phyloP scores from a whole-genome alignment of 108 stramenopile species.

The Hondaea fermentalgiana region DNA sequence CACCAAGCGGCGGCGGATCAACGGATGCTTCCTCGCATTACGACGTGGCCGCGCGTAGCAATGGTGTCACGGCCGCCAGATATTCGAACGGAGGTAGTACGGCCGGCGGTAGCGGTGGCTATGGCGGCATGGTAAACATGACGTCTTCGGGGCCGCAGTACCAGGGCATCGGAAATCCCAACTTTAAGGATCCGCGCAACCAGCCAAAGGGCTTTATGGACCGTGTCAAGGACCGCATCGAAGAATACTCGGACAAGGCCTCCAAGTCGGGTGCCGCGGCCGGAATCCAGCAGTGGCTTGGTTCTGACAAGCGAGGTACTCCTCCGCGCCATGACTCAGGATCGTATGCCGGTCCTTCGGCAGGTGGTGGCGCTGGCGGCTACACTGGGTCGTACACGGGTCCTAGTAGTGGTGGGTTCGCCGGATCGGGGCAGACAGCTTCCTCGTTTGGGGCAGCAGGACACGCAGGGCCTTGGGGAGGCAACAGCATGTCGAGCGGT shows the following conservation, averaged over 20 bases:
- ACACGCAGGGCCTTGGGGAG: too few species aligned
- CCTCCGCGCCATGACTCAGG: background rate
- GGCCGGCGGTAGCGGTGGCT: background rate
- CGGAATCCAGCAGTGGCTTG: slow-evolving; percentile 2
- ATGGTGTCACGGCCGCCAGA: background rate
- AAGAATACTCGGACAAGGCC: slow-evolving; percentile 3
- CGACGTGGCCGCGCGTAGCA: slow-evolving; percentile 19
- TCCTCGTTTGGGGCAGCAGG: too few species aligned
- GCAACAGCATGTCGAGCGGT: too few species aligned
- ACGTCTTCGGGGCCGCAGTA: background rate
- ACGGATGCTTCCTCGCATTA: background rate
- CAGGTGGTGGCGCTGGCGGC: background rate
- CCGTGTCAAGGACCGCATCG: slow-evolving; percentile 2
- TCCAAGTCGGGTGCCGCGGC: background rate
- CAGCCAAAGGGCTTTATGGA: slow-evolving; percentile 2
- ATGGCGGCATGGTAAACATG: background rate
- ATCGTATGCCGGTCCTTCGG: background rate
- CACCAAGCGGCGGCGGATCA: slow-evolving; percentile 26
- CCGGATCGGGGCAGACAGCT: too few species aligned
- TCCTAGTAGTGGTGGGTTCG: background rate
- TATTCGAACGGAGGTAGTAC: slow-evolving; percentile 22
- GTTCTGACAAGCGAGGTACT: background rate
- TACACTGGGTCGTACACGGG: background rate
- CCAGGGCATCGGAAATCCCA: slow-evolving; percentile 79
- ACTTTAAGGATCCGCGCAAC: slow-evolving; percentile 68